These are phyloP conservation scores for Clitocybe nebularis DNA, from an alignment of 1,284 basidiomycete genomes.

Conservation along the genomic window DNA sequence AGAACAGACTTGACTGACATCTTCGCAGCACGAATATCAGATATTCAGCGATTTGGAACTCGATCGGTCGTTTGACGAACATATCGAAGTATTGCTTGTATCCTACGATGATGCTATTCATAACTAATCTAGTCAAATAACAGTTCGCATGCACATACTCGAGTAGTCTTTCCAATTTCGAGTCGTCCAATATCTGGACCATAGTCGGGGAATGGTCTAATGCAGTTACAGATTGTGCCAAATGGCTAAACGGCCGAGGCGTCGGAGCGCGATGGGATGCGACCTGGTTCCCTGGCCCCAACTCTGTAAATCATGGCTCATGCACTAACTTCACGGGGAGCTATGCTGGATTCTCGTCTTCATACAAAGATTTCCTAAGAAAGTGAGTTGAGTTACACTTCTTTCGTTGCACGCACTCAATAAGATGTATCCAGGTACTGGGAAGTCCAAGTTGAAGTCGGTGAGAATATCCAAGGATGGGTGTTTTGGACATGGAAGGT, in stretches of 20 bases:
- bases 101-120: not conserved
- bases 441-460: conserved; percentile 72
- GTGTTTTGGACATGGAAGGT: conserved; percentile 86
- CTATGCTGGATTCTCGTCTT: conserved; percentile 50
- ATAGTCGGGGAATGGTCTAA: conserved; percentile 77
- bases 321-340: conserved; percentile 62
- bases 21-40: conserved; percentile 69
- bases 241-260: conserved; percentile 69
- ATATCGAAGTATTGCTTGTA: conserved; percentile 40
- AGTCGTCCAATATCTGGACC: conserved; percentile 54
- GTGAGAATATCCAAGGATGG: conserved; percentile 71
- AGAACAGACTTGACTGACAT: too few relatives aligned
- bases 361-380: conserved; percentile 63
- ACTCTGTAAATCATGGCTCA: conserved; percentile 45
- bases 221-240: conserved; percentile 78
- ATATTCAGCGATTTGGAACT: conserved; percentile 67
- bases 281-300: conserved; percentile 33
- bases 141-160: conserved; percentile 44
- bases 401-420: not conserved
- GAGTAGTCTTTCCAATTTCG: conserved; percentile 34
- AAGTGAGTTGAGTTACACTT: conserved; percentile 35
- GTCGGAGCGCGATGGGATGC: conserved; percentile 74
- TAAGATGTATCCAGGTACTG: conserved; percentile 49
- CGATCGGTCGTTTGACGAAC: conserved; percentile 49
- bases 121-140: too few relatives aligned